Conservation (phyloP, 1,284 basidiomycete genomes). For the Rhodotorula sp. region DNA sequence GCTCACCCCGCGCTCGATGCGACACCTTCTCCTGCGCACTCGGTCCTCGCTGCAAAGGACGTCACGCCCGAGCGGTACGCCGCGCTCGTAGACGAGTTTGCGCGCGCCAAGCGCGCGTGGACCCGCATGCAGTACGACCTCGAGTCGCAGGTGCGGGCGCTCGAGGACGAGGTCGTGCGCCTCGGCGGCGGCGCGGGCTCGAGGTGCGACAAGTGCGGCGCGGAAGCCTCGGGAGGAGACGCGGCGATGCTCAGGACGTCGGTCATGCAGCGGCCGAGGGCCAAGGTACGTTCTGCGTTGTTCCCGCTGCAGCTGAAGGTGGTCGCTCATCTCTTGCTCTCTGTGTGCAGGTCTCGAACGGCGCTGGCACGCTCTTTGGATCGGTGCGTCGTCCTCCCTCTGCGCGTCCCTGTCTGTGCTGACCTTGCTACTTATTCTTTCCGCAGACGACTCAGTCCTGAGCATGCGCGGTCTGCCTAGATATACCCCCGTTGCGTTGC, state of each 20-base stretch:
- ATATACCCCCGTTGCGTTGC: too few species aligned
- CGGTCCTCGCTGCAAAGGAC: not conserved
- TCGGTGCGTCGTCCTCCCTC: not conserved
- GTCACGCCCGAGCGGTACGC: conserved; percentile 9
- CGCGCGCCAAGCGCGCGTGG: conserved; percentile 18
- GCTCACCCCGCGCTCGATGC: too few species aligned
- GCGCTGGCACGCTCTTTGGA: conserved; percentile 13
- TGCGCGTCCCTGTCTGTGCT: not conserved
- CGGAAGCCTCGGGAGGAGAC: not conserved
- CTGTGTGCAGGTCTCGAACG: conserved; percentile 10
- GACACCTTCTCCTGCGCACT: too few species aligned
- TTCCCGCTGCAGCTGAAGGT: too few species aligned
- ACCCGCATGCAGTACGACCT: conserved; percentile 12
- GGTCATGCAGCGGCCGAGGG: conserved; percentile 11
- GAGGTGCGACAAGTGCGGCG: conserved; percentile 4
- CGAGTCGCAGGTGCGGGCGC: conserved; percentile 22
- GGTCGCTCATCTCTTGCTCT: too few species aligned
- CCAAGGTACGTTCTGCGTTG: conserved; percentile 8
- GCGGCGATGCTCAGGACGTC: not conserved
- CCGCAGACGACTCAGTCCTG: not conserved
- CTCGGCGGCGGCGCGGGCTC: not conserved
- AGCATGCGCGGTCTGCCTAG: too few species aligned
- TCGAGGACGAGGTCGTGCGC: conserved; percentile 23
- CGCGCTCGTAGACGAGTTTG: conserved; percentile 16
- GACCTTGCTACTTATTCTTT: not conserved